Conservation (phyloP, 164 flowering plant genomes). For the Magnolia changhungtana region DNA sequence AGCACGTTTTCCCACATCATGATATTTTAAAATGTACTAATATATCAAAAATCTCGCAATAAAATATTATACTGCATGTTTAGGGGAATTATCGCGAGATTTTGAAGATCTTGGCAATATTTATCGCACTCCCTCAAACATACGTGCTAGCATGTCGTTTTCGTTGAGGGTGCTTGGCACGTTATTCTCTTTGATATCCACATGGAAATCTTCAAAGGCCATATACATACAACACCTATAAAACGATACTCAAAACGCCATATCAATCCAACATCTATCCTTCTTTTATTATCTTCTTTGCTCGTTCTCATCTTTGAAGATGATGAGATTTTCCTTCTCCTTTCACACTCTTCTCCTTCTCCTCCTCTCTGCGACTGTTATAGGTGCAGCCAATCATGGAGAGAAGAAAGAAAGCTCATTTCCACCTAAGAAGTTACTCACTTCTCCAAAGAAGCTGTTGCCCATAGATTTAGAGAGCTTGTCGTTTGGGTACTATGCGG, state of each 20-base stretch:
- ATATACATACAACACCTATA: not conserved
- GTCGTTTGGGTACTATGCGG: constrained; percentile 30
- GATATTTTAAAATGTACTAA: too few species aligned
- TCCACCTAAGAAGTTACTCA: not conserved
- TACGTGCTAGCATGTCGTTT: not conserved
- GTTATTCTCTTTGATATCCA: constrained; percentile 4
- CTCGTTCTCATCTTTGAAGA: not conserved
- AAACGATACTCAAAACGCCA: not conserved
- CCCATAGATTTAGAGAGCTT: constrained; percentile 10
- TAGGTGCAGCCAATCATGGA: not conserved
- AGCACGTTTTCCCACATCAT: too few species aligned
- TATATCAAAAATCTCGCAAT: too few species aligned
- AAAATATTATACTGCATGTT: too few species aligned
- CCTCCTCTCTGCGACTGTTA: not conserved
- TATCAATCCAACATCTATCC: not conserved
- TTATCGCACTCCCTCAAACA: too few species aligned
- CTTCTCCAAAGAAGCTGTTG: not conserved
- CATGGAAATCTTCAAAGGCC: not conserved
- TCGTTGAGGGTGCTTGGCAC: constrained; percentile 14
- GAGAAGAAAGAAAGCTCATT: not conserved
- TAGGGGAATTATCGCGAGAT: too few species aligned
- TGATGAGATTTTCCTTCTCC: not conserved
- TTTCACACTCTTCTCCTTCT: not conserved
- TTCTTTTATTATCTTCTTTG: not conserved
- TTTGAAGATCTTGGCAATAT: too few species aligned